These are phyloP conservation scores for Perkinsus marinus DNA, from an alignment of 169 alveolate species.

Conservation along the genomic window DNA sequence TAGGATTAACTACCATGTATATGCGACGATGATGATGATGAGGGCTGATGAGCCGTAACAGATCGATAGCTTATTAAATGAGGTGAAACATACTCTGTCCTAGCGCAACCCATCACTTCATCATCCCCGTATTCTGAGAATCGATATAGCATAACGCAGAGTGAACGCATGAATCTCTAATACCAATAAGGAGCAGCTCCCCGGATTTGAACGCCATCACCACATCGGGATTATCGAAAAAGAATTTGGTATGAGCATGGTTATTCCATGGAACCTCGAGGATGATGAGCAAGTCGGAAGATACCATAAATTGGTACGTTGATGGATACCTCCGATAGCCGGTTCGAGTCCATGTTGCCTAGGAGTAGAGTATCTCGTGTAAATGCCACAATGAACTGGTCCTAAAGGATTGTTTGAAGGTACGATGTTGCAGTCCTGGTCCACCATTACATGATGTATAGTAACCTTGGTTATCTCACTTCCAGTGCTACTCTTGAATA, in stretches of 20 bases:
- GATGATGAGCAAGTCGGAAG: background rate
- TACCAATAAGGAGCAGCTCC: conserved; percentile 62
- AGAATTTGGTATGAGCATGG: conserved; percentile 60
- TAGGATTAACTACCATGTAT: no score
- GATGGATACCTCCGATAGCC: conserved; percentile 35
- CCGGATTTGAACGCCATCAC: conserved; percentile 78
- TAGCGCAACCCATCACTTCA: conserved; percentile 71
- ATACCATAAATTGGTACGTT: no score
- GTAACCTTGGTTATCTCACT: conserved; percentile 69
- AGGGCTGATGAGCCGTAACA: background rate
- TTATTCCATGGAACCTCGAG: conserved; percentile 73
- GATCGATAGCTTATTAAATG: conserved; percentile 64
- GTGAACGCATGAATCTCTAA: background rate
- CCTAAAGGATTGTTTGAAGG: background rate
- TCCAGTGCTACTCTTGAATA: conserved; percentile 63
- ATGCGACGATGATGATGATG: background rate
- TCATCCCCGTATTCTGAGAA: conserved; percentile 67
- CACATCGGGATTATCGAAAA: conserved; percentile 59
- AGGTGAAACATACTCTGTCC: conserved; percentile 76
- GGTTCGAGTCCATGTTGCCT: conserved; percentile 65
- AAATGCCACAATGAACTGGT: conserved; percentile 65
- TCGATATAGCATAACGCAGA: background rate
- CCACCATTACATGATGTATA: conserved; percentile 39
- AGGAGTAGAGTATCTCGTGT: conserved; percentile 65
- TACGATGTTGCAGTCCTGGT: background rate